Evolutionary conservation across 2,329 filamentous ascomycete genomes (phyloP), one percentile per base, ranked within the genome.

Genomic region (Aureobasidium vineae): DNA sequence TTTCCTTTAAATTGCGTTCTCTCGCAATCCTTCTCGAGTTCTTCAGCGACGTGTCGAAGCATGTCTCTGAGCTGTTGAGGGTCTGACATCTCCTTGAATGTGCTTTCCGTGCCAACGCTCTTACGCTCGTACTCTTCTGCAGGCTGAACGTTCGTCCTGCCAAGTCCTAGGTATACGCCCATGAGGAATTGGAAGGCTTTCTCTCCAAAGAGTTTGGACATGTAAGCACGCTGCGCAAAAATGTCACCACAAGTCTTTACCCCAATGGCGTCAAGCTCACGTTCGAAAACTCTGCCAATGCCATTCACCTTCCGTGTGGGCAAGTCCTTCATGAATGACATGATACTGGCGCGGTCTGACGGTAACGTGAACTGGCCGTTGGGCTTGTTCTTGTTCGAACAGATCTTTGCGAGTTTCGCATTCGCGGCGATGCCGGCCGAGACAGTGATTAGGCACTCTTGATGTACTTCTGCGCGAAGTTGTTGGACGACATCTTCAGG

Each of bases 381-480:
- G 0, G 95, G 95, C 74, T 99, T 99, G 77, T 98, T 97, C 76
- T 90, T 86, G 74, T 99, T 97, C 21, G 92, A 96, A 72, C 90
- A 92, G 38, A 99, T 97, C 78, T 99, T 99, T 36, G 95, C 94
- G 16, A 99, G 82, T 74, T 92, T 94, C 0, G 93, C 89, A 76
- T 99, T 99, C 1, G 92, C 90, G 0, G 92, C 94, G 68, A 99
- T 97, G 0, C 95, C 95, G 0, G 94, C 95, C 19, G 93, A 97
- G 3, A 99, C 89, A 0, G 93, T 97, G 66, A 99, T 88, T 45
- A 89, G 87, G 0, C 92, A 90, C 72, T 85, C 87, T 68, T 91
- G 85, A 43, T 89, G 83, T 1, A 99, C 86, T 72, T 96, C 87
- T 13, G 82, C 82, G 11, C 95, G 87, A 80, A 98, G 86, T 71